These are phyloP conservation scores for Podospora tetraspora DNA, from an alignment of 495 filamentous ascomycete species.

Conservation along the genomic window DNA sequence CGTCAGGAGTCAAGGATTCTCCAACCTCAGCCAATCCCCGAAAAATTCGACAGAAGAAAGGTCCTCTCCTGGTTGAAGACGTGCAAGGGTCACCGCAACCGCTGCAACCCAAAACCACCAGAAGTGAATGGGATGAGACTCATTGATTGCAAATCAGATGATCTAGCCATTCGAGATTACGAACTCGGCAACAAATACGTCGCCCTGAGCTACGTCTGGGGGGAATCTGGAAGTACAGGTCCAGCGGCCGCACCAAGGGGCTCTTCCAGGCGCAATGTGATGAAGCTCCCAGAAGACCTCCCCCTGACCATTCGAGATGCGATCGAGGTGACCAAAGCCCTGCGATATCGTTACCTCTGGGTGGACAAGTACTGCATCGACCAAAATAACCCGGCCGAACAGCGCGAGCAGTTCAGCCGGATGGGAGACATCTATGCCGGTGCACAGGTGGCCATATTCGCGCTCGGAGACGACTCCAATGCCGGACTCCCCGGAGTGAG, in stretches of 20 bases:
- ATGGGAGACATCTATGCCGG: slow-evolving; percentile 30
- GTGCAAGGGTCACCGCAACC: slow-evolving; percentile 12
- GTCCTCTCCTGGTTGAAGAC: slow-evolving; percentile 14
- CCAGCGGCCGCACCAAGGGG: not conserved
- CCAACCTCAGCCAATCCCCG: slow-evolving; percentile 15
- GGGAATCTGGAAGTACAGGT: slow-evolving; percentile 4
- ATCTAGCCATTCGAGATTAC: slow-evolving; percentile 11
- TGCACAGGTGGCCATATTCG: slow-evolving; percentile 29
- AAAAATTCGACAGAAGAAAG: slow-evolving; percentile 12
- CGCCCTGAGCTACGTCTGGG: slow-evolving; percentile 22
- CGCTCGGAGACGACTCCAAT: slow-evolving; percentile 17
- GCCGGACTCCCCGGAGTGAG: slow-evolving; percentile 18
- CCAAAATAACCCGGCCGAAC: slow-evolving; percentile 27
- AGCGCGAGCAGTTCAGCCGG: slow-evolving; percentile 26
- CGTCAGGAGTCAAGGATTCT: slow-evolving; percentile 16
- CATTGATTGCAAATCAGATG: slow-evolving; percentile 16
- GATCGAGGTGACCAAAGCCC: slow-evolving; percentile 21
- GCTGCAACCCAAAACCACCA: slow-evolving; percentile 16
- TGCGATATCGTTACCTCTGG: slow-evolving; percentile 35
- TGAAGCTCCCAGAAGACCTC: slow-evolving; percentile 10
- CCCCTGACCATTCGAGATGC: slow-evolving; percentile 31
- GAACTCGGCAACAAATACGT: slow-evolving; percentile 14
- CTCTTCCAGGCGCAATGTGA: not conserved
- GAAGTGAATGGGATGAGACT: slow-evolving; percentile 18
- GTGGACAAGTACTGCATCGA: slow-evolving; percentile 36